Conservation (phyloP, 257 asterid genomes). For the Solanum ossicruentum region DNA sequence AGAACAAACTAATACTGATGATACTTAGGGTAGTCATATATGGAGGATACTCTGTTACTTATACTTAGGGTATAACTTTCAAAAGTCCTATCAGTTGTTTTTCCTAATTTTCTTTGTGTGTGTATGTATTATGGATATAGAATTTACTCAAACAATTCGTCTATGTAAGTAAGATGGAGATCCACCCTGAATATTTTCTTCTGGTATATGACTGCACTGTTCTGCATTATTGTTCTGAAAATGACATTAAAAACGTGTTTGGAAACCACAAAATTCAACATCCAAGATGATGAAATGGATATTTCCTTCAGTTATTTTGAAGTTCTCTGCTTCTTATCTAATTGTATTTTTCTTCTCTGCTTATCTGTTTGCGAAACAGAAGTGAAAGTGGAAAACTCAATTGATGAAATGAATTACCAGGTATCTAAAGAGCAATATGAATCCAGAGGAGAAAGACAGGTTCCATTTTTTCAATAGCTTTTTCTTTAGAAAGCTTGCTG, state of each 20-base stretch:
- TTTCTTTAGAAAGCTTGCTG: conserved; percentile 78
- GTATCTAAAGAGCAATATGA: conserved; percentile 35
- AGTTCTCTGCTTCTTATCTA: not conserved
- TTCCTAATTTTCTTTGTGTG: not conserved
- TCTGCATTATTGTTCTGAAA: not conserved
- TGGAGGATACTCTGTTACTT: not conserved
- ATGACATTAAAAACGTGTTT: not conserved
- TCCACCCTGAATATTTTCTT: not conserved
- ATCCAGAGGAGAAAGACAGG: conserved; percentile 40
- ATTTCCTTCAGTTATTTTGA: not conserved
- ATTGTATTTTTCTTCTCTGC: not conserved
- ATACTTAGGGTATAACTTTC: not conserved
- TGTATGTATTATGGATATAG: not conserved
- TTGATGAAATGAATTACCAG: conserved; percentile 28
- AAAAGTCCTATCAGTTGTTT: not conserved
- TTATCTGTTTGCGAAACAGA: not conserved
- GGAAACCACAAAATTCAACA: not conserved
- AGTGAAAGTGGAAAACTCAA: not conserved
- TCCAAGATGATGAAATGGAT: not conserved
- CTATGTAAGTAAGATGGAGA: not conserved
- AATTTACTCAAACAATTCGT: not conserved
- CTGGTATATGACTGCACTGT: not conserved
- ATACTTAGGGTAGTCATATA: not conserved
- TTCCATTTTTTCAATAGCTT: conserved; percentile 85
- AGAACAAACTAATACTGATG: not conserved